These are phyloP conservation scores for Colletotrichum gloeosporioides DNA, from an alignment of 2,329 filamentous ascomycete species.

Conservation along the genomic window DNA sequence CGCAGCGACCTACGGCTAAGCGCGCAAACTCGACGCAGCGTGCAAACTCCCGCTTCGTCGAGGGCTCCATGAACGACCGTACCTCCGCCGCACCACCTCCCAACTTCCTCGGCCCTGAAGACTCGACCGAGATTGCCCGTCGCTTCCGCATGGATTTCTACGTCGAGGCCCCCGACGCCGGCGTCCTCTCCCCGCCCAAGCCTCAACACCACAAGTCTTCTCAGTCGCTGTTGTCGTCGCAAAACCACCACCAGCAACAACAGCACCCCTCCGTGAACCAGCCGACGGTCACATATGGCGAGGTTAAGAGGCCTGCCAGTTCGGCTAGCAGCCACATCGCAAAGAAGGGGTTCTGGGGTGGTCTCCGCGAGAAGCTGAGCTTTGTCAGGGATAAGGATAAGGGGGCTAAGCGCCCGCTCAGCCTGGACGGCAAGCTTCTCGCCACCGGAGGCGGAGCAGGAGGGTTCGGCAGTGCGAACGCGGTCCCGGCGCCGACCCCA, in stretches of 20 bases:
- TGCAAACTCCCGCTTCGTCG: constrained; percentile 60
- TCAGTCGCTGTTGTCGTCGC: constrained; percentile 3
- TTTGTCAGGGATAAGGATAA: constrained; percentile 24
- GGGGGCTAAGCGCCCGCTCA: constrained; percentile 23
- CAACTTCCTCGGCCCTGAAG: constrained; percentile 61
- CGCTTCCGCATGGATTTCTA: constrained; percentile 24
- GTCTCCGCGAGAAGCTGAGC: constrained; percentile 29
- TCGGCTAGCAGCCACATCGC: constrained; percentile 16
- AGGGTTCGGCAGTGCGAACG: not conserved
- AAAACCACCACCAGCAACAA: constrained; percentile 10
- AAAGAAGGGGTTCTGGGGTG: constrained; percentile 35
- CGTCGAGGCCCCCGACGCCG: constrained; percentile 23
- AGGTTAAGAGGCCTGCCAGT: constrained; percentile 19
- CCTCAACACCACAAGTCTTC: constrained; percentile 11
- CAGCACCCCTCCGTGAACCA: constrained; percentile 7
- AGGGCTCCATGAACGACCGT: constrained; percentile 88
- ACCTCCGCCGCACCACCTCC: constrained; percentile 73
- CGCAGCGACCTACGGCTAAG: constrained; percentile 13
- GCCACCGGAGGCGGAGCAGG: constrained; percentile 6
- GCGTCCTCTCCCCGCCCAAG: constrained; percentile 15
- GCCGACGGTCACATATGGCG: constrained; percentile 13
- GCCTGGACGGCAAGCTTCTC: constrained; percentile 23
- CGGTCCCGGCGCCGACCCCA: not conserved
- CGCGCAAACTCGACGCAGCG: constrained; percentile 18
- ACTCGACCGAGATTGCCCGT: constrained; percentile 30